Base-by-base conservation (phyloP, 768 basidiomycete genomes). In the Boletus patriciae region DNA sequence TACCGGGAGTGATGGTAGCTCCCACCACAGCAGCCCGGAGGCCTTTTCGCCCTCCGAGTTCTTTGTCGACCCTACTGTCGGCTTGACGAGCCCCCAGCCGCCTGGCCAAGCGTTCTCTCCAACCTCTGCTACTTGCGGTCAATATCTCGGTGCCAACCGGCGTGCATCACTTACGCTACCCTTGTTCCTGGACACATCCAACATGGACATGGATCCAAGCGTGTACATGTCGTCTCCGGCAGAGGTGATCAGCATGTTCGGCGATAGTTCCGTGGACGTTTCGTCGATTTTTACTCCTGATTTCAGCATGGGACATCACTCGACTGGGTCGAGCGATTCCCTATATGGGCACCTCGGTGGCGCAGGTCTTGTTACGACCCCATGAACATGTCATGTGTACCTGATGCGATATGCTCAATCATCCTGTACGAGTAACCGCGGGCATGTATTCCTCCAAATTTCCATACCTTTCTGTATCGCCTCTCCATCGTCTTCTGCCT, bases 41-140 rank as follows among this genome's bases (percentile, higher is more conserved):
- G 78, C 80, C 8, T 87, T 86, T 64, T 84, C 86, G 2, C 79
- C 83, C 0, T 76, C 80, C 19, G 87, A 87, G 44, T 85, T 87
- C 67, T 86, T 85, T 68, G 70, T 74, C n/a, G 83, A 84, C 60
- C 73, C 78, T 45, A 46, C 62, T 7, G 65, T 53, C 38, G 58
- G 66, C 48, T 41, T 61, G 1, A 50, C 66, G 42, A 69, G 64
- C 27, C 63, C 68, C 3, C 60, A 77, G 74, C 49, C 47, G 3
- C 47, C 37, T 31, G 46, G 44, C 15, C 66, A 58, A 12, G 23
- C 57, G n/a, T 69, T 65, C 45, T 61, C 69, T 42, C 65, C 71
- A 25, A 58, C 50, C 3, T 55, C 71, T 12, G 36, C 52, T 34
- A 45, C 54, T 10, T 58, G 57, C 27, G 42, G 64, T 27, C 70